Evolutionary conservation across 768 basidiomycete species (phyloP), one percentile per base, ranked within the genome.

Genomic region (Coprinopsis sp.): DNA sequence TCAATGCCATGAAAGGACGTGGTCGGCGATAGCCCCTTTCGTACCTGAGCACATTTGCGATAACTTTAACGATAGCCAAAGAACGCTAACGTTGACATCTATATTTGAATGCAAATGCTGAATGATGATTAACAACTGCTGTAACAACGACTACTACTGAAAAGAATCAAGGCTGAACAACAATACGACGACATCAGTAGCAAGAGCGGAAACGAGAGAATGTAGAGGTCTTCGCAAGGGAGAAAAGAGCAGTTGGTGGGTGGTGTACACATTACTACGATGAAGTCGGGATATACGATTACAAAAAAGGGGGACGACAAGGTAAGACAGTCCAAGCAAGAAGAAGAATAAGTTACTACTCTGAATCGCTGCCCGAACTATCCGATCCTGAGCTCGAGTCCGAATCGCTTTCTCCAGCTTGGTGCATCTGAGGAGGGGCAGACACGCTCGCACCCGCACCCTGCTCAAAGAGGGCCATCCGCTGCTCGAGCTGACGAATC

Each of bases 401-500:
- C 39, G 85, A 88, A 46, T 87, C 87, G 57, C 84, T 87, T 50
- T 82, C 80, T 44, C 71, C 74, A 21, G 70, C 70, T 36, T 64
- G 60, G 29, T 69, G 66, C 13, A 65, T 61, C 14, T 74, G 55
- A 13, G 64, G 59, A n/a, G 66, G 56, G 5, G 67, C 53, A 16
- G 63, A 51, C 8, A 63, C 58, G 31, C 64, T 70, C n/a, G n/a
- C n/a, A 39, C 68, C 70, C 33, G 71, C 68, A 29, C 73, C 73
- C 51, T 79, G 72, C 42, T 92, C 86, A 62, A 98, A 94, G 24
- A 89, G 75, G 23, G 79, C 76, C 72, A 97, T 84, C 51, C 91
- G 83, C 57, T 84, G 84, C 66, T 99, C 95, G 33, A 99, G 76
- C 63, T 81, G 76, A 41, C 87, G 79, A 59, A 99, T 99, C 73